Evolutionary conservation across 768 basidiomycete species (phyloP).

Genomic region (Trametes coccinea): DNA sequence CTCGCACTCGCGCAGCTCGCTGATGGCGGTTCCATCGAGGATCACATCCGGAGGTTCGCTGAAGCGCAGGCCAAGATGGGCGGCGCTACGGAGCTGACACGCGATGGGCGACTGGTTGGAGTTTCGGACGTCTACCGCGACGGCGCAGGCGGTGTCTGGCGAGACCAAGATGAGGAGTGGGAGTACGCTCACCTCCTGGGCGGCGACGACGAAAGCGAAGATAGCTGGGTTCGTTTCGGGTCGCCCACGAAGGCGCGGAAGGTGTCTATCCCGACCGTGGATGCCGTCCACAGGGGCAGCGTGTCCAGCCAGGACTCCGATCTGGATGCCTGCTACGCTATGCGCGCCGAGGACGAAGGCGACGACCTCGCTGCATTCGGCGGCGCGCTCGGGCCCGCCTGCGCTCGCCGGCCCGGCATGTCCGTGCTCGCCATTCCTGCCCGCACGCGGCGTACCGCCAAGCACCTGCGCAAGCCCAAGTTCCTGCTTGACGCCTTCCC

Average conservation of each 20-base stretch:
- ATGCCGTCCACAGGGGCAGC: slow-evolving; percentile 44
- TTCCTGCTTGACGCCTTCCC: slow-evolving; percentile 37
- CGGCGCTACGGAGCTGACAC: slow-evolving; percentile 25
- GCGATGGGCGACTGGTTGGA: slow-evolving; percentile 32
- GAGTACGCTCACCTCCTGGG: slow-evolving; percentile 65
- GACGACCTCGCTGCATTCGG: slow-evolving; percentile 41
- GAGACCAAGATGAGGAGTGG: slow-evolving; percentile 70
- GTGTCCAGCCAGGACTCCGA: slow-evolving; percentile 56
- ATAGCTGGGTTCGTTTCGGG: slow-evolving; percentile 45
- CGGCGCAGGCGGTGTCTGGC: slow-evolving; percentile 63
- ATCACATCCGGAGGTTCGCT: slow-evolving; percentile 55
- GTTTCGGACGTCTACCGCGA: slow-evolving; percentile 62
- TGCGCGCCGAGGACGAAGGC: slow-evolving; percentile 39
- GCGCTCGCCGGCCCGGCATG: slow-evolving; percentile 33
- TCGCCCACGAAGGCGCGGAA: slow-evolving; percentile 37
- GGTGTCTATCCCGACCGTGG: slow-evolving; percentile 11
- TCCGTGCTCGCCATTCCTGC: slow-evolving; percentile 40
- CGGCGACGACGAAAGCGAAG: slow-evolving; percentile 34
- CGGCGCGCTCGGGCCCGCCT: slow-evolving; percentile 27
- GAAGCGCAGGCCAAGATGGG: slow-evolving; percentile 51
- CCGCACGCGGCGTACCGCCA: slow-evolving; percentile 37
- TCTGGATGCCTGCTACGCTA: slow-evolving; percentile 49
- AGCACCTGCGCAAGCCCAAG: slow-evolving; percentile 40
- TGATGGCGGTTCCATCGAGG: slow-evolving; percentile 62
- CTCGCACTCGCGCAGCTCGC: slow-evolving; percentile 69